Evolutionary conservation across 768 basidiomycete species (phyloP).

Genomic region (Trametes meyenii): DNA sequence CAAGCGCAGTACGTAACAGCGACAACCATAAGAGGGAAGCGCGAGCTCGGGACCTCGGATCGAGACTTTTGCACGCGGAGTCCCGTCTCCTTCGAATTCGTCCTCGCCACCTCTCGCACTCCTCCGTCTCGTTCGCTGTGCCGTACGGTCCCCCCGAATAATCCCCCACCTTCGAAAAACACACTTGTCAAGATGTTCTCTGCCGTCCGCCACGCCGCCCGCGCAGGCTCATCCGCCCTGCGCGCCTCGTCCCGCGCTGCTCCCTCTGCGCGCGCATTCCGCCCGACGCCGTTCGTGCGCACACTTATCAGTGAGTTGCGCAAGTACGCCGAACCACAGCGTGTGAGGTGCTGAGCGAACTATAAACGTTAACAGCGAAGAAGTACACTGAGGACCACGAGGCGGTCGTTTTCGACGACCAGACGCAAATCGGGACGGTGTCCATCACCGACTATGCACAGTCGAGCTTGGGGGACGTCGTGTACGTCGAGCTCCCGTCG

Average conservation of each 20-base stretch:
- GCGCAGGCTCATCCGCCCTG: constrained; percentile 31
- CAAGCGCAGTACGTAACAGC: constrained; percentile 12
- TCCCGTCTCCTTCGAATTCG: constrained; percentile 3
- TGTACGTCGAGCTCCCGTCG: constrained; percentile 89
- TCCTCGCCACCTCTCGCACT: not conserved
- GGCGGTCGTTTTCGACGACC: constrained; percentile 76
- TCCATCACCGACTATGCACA: constrained; percentile 94
- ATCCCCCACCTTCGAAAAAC: not conserved
- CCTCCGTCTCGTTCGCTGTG: constrained; percentile 8
- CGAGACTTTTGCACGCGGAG: constrained; percentile 17
- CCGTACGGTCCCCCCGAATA: not conserved
- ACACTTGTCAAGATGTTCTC: constrained; percentile 30
- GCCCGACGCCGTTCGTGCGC: constrained; percentile 42
- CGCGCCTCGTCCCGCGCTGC: constrained; percentile 31
- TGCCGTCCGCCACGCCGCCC: constrained; percentile 36
- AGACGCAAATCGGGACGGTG: constrained; percentile 75
- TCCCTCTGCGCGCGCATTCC: constrained; percentile 27
- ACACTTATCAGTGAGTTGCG: constrained; percentile 63
- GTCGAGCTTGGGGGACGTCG: constrained; percentile 90
- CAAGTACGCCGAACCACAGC: not conserved
- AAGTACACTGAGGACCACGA: constrained; percentile 90
- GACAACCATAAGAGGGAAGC: constrained; percentile 22
- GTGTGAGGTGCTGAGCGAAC: constrained; percentile 8
- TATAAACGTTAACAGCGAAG: constrained; percentile 51
- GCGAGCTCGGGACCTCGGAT: constrained; percentile 5